Conservation (phyloP, 805 yeast species). For the Candida quercuum region DNA sequence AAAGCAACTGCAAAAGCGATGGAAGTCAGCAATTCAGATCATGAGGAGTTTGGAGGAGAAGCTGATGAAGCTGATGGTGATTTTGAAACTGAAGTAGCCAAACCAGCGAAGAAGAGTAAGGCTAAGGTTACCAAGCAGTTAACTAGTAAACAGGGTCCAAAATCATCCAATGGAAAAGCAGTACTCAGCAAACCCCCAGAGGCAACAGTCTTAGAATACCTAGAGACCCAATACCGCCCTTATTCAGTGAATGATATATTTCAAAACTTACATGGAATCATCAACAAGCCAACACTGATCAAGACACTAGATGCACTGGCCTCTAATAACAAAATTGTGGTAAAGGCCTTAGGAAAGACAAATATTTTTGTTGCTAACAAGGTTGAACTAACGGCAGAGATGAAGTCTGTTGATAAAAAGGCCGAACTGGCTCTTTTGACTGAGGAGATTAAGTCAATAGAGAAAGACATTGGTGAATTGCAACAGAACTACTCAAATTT, state of each 20-base stretch:
- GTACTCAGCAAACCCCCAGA: slow-evolving; percentile 22
- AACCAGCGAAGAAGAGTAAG: too few relatives aligned
- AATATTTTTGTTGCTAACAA: slow-evolving; percentile 38
- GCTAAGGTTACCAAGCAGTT: too few relatives aligned
- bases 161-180: background rate
- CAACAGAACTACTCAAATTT: slow-evolving; percentile 5
- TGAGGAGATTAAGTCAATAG: background rate
- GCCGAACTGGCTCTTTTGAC: background rate
- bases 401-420: background rate
- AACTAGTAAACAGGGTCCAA: too few relatives aligned
- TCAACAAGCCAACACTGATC: slow-evolving; percentile 29
- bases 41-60: too few relatives aligned
- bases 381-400: slow-evolving; percentile 11
- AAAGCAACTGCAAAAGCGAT: too few relatives aligned
- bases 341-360: slow-evolving; percentile 40
- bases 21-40: too few relatives aligned
- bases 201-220: slow-evolving; percentile 29
- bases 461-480: background rate
- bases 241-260: slow-evolving; percentile 42
- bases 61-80: too few relatives aligned
- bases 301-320: slow-evolving; percentile 34
- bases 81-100: too few relatives aligned
- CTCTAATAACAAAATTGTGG: slow-evolving; percentile 27
- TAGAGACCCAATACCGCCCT: slow-evolving; percentile 41
- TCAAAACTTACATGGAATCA: slow-evolving; percentile 37